Percentiles rank a stretch among this genome's conserved stretches.
phyloP scores from a whole-genome alignment of 495 filamentous ascomycete genomes.

The Cenococcum geophilum region DNA sequence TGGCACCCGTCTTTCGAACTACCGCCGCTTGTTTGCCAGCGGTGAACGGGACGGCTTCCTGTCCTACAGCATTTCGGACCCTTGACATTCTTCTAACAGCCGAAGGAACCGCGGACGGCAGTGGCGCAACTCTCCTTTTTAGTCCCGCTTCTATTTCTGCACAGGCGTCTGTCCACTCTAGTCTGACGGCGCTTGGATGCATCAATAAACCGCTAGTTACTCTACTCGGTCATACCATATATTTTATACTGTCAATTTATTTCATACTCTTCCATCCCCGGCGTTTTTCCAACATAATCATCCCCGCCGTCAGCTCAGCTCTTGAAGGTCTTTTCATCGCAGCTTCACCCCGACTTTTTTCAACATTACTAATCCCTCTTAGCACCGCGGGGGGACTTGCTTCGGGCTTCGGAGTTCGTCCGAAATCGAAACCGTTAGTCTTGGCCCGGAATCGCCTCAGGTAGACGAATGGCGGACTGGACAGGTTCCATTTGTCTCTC shows the following conservation, averaged over 20 bases:
- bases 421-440: slow-evolving; percentile 11
- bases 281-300: neutral
- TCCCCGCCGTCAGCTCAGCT: neutral
- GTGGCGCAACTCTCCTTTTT: neutral
- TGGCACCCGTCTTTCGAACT: neutral
- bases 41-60: too few relatives aligned
- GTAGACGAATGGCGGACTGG: slow-evolving; percentile 27
- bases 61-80: neutral
- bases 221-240: neutral
- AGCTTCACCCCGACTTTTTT: neutral
- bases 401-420: slow-evolving; percentile 12
- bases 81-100: neutral
- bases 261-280: neutral
- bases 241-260: neutral
- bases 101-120: neutral
- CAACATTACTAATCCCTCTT: slow-evolving; percentile 24
- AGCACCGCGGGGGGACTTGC: slow-evolving; percentile 6
- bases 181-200: too few relatives aligned
- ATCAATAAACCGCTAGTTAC: neutral
- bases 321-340: too few relatives aligned
- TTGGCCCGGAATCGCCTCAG: slow-evolving; percentile 10
- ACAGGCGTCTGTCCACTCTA: neutral
- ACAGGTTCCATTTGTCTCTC: slow-evolving; percentile 11
- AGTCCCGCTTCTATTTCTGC: neutral
- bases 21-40: neutral